Conservation (phyloP, 176 grass and related monocot species). For the Pontederia crassipes region DNA sequence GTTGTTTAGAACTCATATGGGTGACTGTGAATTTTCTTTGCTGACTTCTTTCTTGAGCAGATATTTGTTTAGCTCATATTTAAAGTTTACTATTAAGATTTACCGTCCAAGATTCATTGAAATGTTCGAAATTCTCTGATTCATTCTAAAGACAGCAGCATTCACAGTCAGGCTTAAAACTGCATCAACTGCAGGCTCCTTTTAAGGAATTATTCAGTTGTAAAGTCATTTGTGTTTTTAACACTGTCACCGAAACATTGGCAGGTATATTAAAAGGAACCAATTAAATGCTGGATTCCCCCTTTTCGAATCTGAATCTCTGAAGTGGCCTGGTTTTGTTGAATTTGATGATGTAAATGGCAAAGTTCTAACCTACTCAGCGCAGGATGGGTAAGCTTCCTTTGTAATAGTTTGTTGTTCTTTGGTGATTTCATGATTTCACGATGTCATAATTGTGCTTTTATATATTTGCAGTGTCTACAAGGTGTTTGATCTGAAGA, state of each 20-base stretch:
- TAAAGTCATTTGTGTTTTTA: not conserved
- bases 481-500: conserved; percentile 99
- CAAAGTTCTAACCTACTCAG: conserved; percentile 93
- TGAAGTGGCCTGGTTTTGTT: conserved; percentile 98
- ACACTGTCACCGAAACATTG: not conserved
- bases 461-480: conserved; percentile 59
- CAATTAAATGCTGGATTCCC: conserved; percentile 82
- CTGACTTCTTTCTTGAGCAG: too few species aligned
- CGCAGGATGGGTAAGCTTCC: conserved; percentile 70
- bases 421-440: not conserved
- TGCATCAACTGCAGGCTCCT: not conserved
- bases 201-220: not conserved
- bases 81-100: too few species aligned
- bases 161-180: not conserved
- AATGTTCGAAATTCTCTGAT: too few species aligned
- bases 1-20: too few species aligned
- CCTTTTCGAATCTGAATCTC: conserved; percentile 83
- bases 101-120: too few species aligned
- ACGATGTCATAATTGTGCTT: conserved; percentile 13
- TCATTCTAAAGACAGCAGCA: too few species aligned
- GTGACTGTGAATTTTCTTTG: too few species aligned
- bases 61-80: too few species aligned
- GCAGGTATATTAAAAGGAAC: conserved; percentile 75
- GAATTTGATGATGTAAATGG: conserved; percentile 99
- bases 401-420: not conserved